Percentiles rank a stretch among this genome's conserved stretches.
These are phyloP conservation scores for Wallacemonas rigidus DNA, from an alignment of 208 protist genomes.

Conservation along the genomic window DNA sequence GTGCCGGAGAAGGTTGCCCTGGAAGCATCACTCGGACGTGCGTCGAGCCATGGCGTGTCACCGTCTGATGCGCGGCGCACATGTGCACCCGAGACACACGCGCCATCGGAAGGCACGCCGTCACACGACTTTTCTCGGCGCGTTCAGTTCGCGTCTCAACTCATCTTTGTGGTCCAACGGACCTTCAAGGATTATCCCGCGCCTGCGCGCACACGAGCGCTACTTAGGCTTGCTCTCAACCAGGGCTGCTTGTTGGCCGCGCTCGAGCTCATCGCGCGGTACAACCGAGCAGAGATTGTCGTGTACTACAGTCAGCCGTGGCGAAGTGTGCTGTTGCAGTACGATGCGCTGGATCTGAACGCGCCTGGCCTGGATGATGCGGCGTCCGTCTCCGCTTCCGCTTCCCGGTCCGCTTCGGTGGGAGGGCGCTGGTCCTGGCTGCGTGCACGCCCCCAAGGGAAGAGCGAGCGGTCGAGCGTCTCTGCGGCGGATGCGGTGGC, in stretches of 20 bases:
- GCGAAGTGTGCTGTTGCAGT: conserved; percentile 18
- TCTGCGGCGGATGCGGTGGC: too few species aligned
- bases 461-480: background rate
- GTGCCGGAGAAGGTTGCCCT: conserved; percentile 24
- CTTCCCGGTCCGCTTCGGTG: background rate
- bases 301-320: conserved; percentile 34
- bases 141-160: conserved; percentile 54
- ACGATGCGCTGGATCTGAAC: background rate
- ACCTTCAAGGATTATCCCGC: conserved; percentile 32
- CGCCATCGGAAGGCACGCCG: too few species aligned
- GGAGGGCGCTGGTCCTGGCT: background rate
- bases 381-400: background rate
- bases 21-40: conserved; percentile 4
- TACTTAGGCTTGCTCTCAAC: conserved; percentile 63
- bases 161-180: conserved; percentile 46
- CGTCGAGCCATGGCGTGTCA: too few species aligned
- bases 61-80: too few species aligned
- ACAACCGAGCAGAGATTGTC: conserved; percentile 38
- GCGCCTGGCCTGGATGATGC: background rate
- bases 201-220: conserved; percentile 30
- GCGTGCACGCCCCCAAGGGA: background rate
- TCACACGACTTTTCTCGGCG: conserved; percentile 16
- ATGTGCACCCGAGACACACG: too few species aligned
- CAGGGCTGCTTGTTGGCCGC: conserved; percentile 58
- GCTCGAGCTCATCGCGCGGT: conserved; percentile 60